Conservation (phyloP, 2,329 filamentous ascomycete genomes). For the Fusarium chaquense region DNA sequence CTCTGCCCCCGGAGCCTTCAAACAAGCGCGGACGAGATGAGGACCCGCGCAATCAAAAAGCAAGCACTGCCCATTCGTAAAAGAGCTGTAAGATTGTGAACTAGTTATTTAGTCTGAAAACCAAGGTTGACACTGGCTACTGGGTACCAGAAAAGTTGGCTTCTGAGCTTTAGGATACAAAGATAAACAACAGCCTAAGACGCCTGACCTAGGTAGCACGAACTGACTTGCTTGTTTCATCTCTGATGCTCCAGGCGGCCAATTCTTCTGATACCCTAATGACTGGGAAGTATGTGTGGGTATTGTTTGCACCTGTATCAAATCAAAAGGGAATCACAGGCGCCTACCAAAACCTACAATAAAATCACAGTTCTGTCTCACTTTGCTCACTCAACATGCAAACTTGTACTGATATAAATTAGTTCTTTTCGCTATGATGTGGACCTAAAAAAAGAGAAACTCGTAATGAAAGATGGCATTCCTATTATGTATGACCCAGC, state of each 20-base stretch:
- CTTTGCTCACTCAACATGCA: not conserved
- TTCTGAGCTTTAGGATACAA: not conserved
- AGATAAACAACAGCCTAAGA: not conserved
- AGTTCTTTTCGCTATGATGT: conserved; percentile 36
- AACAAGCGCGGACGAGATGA: not conserved
- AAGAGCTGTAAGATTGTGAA: not conserved
- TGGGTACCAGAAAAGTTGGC: not conserved
- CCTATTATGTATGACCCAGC: conserved; percentile 11
- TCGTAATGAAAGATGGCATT: conserved; percentile 28
- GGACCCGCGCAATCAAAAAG: not conserved
- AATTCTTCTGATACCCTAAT: too few species aligned
- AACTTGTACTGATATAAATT: conserved; percentile 21
- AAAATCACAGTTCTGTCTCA: not conserved
- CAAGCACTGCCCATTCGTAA: not conserved
- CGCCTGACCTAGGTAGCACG: too few species aligned
- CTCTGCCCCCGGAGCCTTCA: not conserved
- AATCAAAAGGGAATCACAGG: not conserved
- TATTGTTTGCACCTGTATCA: not conserved
- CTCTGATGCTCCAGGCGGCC: too few species aligned
- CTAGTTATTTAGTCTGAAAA: not conserved
- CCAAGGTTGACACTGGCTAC: not conserved
- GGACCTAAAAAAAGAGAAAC: conserved; percentile 26
- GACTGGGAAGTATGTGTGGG: not conserved
- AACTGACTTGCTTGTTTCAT: too few species aligned
- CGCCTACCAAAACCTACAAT: not conserved